Percentiles rank a stretch among this genome's conserved stretches.
Evolutionary conservation across 2,329 filamentous ascomycete species (phyloP).

Genomic region (Cladophialophora exuberans): DNA sequence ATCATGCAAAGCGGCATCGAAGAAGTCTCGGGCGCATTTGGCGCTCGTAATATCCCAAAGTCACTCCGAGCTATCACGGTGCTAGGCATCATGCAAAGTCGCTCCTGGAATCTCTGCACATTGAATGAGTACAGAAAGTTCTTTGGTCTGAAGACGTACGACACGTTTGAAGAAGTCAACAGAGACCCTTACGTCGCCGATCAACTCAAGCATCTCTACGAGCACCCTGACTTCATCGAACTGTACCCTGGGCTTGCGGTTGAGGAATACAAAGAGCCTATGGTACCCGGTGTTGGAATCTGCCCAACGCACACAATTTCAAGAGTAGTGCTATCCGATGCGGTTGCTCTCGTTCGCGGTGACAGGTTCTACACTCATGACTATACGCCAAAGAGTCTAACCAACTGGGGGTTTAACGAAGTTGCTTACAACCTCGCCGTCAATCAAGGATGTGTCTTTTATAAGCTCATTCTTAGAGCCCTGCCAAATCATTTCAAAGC

Average conservation of each 20-base stretch:
- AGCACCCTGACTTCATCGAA: slow-evolving; percentile 78
- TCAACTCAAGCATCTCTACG: slow-evolving; percentile 64
- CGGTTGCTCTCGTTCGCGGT: slow-evolving; percentile 75
- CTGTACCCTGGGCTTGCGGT: slow-evolving; percentile 78
- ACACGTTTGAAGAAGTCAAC: slow-evolving; percentile 82
- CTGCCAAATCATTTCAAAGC: slow-evolving; percentile 79
- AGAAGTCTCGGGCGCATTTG: slow-evolving; percentile 68
- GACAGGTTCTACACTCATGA: slow-evolving; percentile 70
- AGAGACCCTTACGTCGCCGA: slow-evolving; percentile 72
- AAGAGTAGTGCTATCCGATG: slow-evolving; percentile 75
- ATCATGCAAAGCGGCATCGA: slow-evolving; percentile 71
- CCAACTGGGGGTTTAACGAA: slow-evolving; percentile 82
- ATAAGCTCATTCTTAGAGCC: slow-evolving; percentile 78
- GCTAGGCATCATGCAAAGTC: slow-evolving; percentile 75
- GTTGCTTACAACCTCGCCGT: slow-evolving; percentile 72
- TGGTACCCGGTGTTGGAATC: slow-evolving; percentile 73
- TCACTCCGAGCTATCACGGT: slow-evolving; percentile 77
- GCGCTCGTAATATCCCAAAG: slow-evolving; percentile 72
- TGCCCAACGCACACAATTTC: slow-evolving; percentile 76
- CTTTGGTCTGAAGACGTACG: slow-evolving; percentile 75
- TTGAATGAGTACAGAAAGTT: slow-evolving; percentile 86
- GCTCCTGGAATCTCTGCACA: slow-evolving; percentile 75
- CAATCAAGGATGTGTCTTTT: slow-evolving; percentile 81
- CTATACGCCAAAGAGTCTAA: slow-evolving; percentile 72
- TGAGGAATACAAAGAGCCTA: slow-evolving; percentile 74